Base-by-base conservation (phyloP, 441 rosid genomes). In the Euphorbia celastroides region DNA sequence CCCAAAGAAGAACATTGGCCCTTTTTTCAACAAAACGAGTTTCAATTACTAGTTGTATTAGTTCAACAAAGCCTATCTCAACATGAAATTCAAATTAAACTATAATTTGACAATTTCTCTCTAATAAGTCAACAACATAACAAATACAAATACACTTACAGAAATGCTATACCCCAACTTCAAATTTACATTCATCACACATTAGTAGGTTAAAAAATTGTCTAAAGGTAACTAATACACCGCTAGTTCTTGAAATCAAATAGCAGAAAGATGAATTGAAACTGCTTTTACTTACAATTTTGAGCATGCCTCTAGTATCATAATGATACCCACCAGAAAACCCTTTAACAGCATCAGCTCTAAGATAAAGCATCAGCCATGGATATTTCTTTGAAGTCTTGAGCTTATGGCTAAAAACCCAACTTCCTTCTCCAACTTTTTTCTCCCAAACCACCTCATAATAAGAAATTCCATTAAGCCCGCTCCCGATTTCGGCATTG, bases 261-360 rank as follows among this genome's bases (percentile, higher is more conserved):
- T 57, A 57, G 36, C 42, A 58, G 27, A 60, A 16, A 60, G 23
- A 26, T 3, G 2, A 65, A 54, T 8, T 9, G 12, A 50, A 67
- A 17, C 22, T 25, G 12, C 3, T 78, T 68, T 65, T 77, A 60
- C 87, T 83, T 60, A 74, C 56, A 14, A 76, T 82, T 72, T 89
- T 86, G 79, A 88, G 79, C 92, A 91, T 89, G 34, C 96, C 97
- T 76, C 96, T 83, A 50, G 96, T 86, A 28, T 84, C 88, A 64
- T 91, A 91, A 74, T 84, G 96, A 73, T 91, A 91, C 12, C 96
- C 97, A 60, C 93, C 96, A 61, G 97, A 89, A 36, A 89, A 68
- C 19, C 97, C 97, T 60, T 64, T 54, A 16, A 88, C 70, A 26
- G 93, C 92, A 62, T 91, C 97, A 60, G 97, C 90, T 76, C 97